A percentile compares a stretch with the other conserved stretches of the same genome.
phyloP scores from a whole-genome alignment of 2,329 filamentous ascomycete species.

The Phialemonium atrogriseum region DNA sequence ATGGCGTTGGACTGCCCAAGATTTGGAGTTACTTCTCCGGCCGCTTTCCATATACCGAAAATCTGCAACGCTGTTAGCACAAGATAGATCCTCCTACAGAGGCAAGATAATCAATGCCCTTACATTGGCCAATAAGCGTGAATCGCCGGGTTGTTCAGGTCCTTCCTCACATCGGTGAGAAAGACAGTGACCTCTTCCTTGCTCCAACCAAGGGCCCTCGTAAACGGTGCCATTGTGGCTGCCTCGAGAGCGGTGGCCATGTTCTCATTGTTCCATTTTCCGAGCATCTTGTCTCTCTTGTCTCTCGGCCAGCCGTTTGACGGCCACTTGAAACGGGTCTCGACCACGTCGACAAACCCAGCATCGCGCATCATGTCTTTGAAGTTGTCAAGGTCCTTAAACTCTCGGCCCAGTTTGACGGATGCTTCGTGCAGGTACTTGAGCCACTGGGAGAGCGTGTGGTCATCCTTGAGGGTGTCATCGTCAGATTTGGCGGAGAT shows the following conservation, averaged over 20 bases:
- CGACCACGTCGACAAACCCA: slow-evolving; percentile 13
- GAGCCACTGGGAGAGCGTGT: slow-evolving; percentile 1
- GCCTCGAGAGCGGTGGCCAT: slow-evolving; percentile 13
- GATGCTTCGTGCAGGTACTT: slow-evolving; percentile 1
- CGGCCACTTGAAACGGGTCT: slow-evolving; percentile 13
- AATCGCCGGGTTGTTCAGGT: neutral
- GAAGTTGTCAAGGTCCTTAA: slow-evolving; percentile 1
- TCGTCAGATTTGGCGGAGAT: slow-evolving; percentile 1
- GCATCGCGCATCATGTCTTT: slow-evolving; percentile 11
- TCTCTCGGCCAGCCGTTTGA: slow-evolving; percentile 17
- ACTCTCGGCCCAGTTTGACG: slow-evolving; percentile 1
- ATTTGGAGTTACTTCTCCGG: too few relatives aligned
- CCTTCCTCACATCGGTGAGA: slow-evolving; percentile 5
- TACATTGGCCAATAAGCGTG: slow-evolving; percentile 3
- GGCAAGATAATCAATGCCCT: too few relatives aligned
- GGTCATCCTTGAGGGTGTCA: slow-evolving; percentile 1
- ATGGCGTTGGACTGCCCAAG: too few relatives aligned
- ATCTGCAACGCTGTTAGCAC: too few relatives aligned
- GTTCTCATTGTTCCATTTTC: slow-evolving; percentile 11
- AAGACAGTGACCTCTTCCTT: slow-evolving; percentile 15
- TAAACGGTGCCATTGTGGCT: slow-evolving; percentile 17
- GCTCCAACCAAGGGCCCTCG: slow-evolving; percentile 15
- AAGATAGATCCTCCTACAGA: too few relatives aligned
- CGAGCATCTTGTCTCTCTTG: slow-evolving; percentile 12
- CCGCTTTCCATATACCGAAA: too few relatives aligned